Conservation (phyloP, 352 stramenopile species). For the Aphanomyces invadans region DNA sequence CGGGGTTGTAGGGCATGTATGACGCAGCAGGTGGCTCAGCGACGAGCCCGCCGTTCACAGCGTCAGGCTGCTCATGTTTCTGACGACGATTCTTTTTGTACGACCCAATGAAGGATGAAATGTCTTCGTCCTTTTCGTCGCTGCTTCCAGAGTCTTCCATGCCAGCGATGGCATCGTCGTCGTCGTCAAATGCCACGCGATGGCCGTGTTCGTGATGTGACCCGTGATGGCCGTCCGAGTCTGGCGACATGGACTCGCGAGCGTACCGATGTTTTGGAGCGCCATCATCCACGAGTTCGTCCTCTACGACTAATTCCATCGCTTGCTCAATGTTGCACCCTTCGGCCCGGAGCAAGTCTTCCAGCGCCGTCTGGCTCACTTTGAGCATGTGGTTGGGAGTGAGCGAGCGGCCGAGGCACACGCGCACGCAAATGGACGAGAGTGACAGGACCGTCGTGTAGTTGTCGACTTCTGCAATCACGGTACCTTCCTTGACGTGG, state of each 20-base stretch:
- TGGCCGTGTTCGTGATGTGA: background rate
- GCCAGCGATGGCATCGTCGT: conserved; percentile 15
- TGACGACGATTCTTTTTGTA: conserved; percentile 32
- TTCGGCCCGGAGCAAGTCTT: conserved; percentile 66
- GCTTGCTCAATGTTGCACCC: conserved; percentile 56
- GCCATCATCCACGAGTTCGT: conserved; percentile 5
- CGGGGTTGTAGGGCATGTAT: conserved; percentile 70
- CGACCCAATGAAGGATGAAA: conserved; percentile 56
- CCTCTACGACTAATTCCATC: conserved; percentile 38
- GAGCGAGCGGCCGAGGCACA: conserved; percentile 62
- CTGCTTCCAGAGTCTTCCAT: conserved; percentile 31
- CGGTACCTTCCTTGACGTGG: conserved; percentile 82
- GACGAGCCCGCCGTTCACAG: no score
- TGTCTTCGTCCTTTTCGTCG: conserved; percentile 19
- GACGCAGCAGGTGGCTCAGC: no score
- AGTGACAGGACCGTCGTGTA: conserved; percentile 67
- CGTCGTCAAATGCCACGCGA: background rate
- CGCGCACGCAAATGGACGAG: conserved; percentile 74
- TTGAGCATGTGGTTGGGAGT: conserved; percentile 79
- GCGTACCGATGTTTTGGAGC: background rate
- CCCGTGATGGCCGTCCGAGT: background rate
- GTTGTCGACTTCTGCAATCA: conserved; percentile 76
- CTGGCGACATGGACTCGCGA: background rate
- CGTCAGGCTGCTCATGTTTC: conserved; percentile 27
- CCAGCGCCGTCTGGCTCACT: conserved; percentile 75